Conservation (phyloP, 768 basidiomycete species). For the Boletus rubescentipes region DNA sequence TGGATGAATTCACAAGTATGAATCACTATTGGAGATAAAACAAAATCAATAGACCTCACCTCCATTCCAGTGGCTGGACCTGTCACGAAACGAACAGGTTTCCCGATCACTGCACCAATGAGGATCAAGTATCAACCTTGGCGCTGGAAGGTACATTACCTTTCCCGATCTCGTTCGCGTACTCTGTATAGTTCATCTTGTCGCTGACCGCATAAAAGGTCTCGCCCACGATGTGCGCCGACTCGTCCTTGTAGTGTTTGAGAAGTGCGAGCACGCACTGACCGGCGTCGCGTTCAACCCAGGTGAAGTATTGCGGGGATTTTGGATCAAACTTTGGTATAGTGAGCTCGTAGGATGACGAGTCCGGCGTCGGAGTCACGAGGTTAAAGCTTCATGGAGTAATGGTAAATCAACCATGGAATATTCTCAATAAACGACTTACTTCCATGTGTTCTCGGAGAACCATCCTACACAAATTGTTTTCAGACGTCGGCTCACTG, state of each 20-base stretch:
- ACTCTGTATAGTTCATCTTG: conserved; percentile 18
- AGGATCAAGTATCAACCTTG: neutral
- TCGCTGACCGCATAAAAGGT: conserved; percentile 28
- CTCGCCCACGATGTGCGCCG: conserved; percentile 18
- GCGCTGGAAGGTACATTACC: conserved; percentile 1
- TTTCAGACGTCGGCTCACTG: neutral
- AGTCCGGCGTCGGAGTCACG: conserved; percentile 8
- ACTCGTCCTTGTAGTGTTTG: conserved; percentile 24
- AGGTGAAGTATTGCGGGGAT: conserved; percentile 21
- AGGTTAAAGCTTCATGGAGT: neutral
- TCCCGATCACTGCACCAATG: conserved; percentile 20
- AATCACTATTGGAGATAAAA: neutral
- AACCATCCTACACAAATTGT: conserved; percentile 23
- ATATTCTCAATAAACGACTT: neutral
- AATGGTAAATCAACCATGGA: too few relatives aligned
- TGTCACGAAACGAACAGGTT: conserved; percentile 26
- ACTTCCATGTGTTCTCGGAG: conserved; percentile 24
- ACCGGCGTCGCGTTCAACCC: conserved; percentile 26
- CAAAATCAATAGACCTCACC: conserved; percentile 3
- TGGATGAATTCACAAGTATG: neutral
- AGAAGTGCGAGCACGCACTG: conserved; percentile 22
- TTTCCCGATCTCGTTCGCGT: conserved; percentile 13
- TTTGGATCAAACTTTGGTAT: conserved; percentile 20
- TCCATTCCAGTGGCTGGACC: conserved; percentile 16
- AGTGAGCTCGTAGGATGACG: conserved; percentile 17